These are phyloP conservation scores for Ascochyta pisi DNA, from an alignment of 2,329 filamentous ascomycete species.

Conservation along the genomic window DNA sequence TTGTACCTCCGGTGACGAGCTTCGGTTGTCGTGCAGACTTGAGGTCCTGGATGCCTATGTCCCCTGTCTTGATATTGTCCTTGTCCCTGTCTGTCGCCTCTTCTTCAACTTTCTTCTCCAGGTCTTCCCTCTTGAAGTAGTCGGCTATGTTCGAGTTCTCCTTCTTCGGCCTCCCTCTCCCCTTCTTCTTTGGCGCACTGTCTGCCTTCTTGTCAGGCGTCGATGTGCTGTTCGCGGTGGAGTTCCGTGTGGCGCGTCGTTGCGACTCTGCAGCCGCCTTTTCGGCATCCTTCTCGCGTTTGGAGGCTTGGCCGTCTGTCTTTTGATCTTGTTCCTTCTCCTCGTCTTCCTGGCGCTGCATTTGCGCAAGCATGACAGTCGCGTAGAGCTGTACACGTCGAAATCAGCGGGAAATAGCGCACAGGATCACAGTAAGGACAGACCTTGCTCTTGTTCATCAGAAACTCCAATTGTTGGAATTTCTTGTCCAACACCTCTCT, in stretches of 20 bases:
- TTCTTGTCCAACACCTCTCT: slow-evolving; percentile 56
- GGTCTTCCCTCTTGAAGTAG: slow-evolving; percentile 67
- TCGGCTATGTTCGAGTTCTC: slow-evolving; percentile 59
- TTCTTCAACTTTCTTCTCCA: slow-evolving; percentile 61
- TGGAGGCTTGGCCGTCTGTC: slow-evolving; percentile 53
- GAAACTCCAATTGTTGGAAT: slow-evolving; percentile 59
- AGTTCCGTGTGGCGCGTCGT: slow-evolving; percentile 54
- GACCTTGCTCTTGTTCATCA: slow-evolving; percentile 60
- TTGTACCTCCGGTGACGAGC: slow-evolving; percentile 83
- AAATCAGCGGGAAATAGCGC: slow-evolving; percentile 5
- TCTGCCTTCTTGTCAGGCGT: slow-evolving; percentile 28
- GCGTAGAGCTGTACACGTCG: slow-evolving; percentile 51
- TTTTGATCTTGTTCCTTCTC: slow-evolving; percentile 55
- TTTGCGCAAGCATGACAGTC: slow-evolving; percentile 60
- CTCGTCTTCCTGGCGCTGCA: slow-evolving; percentile 59
- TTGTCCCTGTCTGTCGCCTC: slow-evolving; percentile 66
- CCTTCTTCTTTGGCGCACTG: slow-evolving; percentile 32
- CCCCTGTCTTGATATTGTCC: slow-evolving; percentile 64
- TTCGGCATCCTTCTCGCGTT: slow-evolving; percentile 57
- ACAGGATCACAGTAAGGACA: background rate
- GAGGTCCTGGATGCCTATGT: slow-evolving; percentile 70
- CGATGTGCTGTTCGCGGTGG: slow-evolving; percentile 26
- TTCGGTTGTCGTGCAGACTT: slow-evolving; percentile 85
- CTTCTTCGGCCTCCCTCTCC: slow-evolving; percentile 51
- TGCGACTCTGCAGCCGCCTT: slow-evolving; percentile 55